phyloP scores from a whole-genome alignment of 129 eudicot genomes.

The Flaveria linearis region DNA sequence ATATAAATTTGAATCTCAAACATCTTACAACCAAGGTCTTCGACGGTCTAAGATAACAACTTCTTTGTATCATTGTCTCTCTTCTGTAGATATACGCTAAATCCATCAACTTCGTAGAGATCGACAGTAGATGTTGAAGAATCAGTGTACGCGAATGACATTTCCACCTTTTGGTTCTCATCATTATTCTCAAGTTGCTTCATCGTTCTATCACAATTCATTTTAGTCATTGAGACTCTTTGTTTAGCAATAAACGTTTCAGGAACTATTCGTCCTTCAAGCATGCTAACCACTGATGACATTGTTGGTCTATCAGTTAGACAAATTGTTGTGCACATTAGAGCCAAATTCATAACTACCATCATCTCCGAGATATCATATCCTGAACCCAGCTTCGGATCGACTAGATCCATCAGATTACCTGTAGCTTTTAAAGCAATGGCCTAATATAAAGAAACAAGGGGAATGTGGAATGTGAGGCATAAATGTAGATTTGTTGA shows the following conservation, averaged over 20 bases:
- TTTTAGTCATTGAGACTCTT: conserved; percentile 15
- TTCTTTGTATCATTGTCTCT: conserved; percentile 23
- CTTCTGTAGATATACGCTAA: conserved; percentile 41
- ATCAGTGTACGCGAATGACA: conserved; percentile 42
- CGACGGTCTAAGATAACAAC: background rate
- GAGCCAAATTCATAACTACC: conserved; percentile 42
- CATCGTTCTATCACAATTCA: conserved; percentile 19
- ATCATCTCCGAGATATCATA: conserved; percentile 37
- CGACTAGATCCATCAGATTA: conserved; percentile 50
- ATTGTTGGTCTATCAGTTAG: conserved; percentile 50
- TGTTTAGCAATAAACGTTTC: conserved; percentile 22
- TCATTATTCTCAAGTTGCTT: conserved; percentile 14
- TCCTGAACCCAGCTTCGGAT: conserved; percentile 42
- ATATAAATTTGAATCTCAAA: background rate
- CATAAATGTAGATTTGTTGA: background rate
- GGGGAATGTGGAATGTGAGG: background rate
- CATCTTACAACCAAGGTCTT: background rate
- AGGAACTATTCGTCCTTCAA: conserved; percentile 43
- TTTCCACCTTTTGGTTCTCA: conserved; percentile 28
- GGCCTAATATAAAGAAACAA: conserved; percentile 38
- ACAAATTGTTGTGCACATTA: conserved; percentile 40
- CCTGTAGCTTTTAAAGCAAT: conserved; percentile 35
- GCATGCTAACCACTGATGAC: conserved; percentile 67
- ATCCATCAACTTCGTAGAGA: conserved; percentile 38
- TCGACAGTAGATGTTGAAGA: conserved; percentile 43